Base-by-base conservation (phyloP, 371 early-diverging fungal genomes). In the Mucor lusitanicus region DNA sequence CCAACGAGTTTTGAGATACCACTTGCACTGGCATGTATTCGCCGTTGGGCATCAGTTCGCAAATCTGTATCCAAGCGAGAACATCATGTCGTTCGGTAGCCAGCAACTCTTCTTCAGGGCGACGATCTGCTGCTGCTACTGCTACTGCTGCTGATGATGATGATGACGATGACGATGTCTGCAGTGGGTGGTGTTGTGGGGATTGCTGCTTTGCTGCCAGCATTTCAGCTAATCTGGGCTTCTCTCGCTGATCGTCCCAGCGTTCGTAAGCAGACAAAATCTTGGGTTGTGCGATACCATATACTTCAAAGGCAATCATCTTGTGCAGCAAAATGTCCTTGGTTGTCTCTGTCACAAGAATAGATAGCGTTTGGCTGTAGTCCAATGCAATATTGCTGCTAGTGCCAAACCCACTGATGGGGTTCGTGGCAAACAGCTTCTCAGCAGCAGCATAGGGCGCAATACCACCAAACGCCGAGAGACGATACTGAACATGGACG, bases 401-500 rank as follows among this genome's bases (percentile, higher is more conserved):
- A 15, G 71, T 70, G 8, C 64, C 78, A 68, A 90, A 89, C 15
- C 76, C 82, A 39, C 79, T 74, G 19, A 72, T 77, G n/a, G 87
- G 84, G 21, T 90, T 85, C 0, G 91, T 90, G 0, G 89, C 79
- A 74, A 78, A 91, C 15, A 90, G 48, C 15, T 83, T 80, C 57
- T 90, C 90, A 0, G 70, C 70, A 2, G 66, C 23, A 13, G 84
- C 61, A 25, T 72, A 66, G 19, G 73, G 68, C 17, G 67, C 55
- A 23, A 76, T 69, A 19, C 72, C 72, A 19, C 84, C 86, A 74
- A 90, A 87, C 0, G 85, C 81, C 7, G 85, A 85, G 0, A 87
- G 67, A 46, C 90, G 84, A 70, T 92, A 88, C 53, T 92, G 93
- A 58, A 89, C 89, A 70, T 94, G 95, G 13, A 93, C 84, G 56